phyloP scores from a whole-genome alignment of 2,329 filamentous ascomycete genomes.

The Thermothelomyces thermophilus region DNA sequence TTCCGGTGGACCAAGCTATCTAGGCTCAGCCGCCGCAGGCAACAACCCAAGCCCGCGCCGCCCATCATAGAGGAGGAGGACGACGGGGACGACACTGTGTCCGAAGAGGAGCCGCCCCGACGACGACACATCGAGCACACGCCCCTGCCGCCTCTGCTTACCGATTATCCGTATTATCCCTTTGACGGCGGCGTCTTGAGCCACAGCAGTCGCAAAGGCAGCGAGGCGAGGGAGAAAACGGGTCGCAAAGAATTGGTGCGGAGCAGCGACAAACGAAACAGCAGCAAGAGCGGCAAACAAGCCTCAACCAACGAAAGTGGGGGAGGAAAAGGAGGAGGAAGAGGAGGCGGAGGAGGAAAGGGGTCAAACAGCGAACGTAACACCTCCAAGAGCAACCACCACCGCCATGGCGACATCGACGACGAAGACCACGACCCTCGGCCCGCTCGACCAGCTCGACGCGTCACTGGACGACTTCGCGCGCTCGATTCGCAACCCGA shows the following conservation, averaged over 20 bases:
- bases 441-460: slow-evolving; percentile 33
- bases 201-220: slow-evolving; percentile 1
- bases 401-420: slow-evolving; percentile 24
- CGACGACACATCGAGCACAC: slow-evolving; percentile 19
- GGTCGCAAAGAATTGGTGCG: slow-evolving; percentile 7
- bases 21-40: slow-evolving; percentile 21
- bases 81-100: slow-evolving; percentile 12
- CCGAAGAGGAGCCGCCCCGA: slow-evolving; percentile 11
- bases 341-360: slow-evolving; percentile 1
- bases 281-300: slow-evolving; percentile 15
- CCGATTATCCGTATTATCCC: slow-evolving; percentile 15
- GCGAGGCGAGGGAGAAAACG: slow-evolving; percentile 6
- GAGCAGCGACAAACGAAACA: slow-evolving; percentile 8
- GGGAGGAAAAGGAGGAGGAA: slow-evolving; percentile 3
- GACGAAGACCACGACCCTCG: slow-evolving; percentile 23
- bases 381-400: neutral
- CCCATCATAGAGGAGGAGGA: slow-evolving; percentile 15
- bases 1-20: slow-evolving; percentile 18
- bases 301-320: slow-evolving; percentile 1
- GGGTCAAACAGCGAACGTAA: slow-evolving; percentile 8
- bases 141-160: slow-evolving; percentile 19
- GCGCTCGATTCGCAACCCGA: slow-evolving; percentile 34
- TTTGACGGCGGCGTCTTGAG: slow-evolving; percentile 16
- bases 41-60: slow-evolving; percentile 1
- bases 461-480: slow-evolving; percentile 51